Evolutionary conservation across 192 early-diverging fungal genomes (phyloP), one percentile per base, ranked within the genome.

Genomic region (Allomyces macrogynus): DNA sequence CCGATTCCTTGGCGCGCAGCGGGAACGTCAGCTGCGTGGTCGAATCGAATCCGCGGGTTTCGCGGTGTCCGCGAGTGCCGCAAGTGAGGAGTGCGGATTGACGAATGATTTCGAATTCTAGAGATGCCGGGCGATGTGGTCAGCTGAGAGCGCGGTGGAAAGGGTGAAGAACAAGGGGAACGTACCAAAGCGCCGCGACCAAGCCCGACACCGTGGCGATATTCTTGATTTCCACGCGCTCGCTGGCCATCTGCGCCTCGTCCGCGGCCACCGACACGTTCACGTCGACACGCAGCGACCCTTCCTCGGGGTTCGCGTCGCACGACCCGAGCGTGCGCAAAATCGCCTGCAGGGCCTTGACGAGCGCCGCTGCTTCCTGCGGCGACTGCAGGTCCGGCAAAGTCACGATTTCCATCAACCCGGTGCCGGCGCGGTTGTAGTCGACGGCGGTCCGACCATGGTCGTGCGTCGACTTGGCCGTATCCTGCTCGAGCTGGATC

Each of bases 401-500:
- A 2, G 87, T 94, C 0, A 97, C 89, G 73, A 97, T 92, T 71
- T 97, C 93, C 68, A 94, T 80, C 62, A 97, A 72, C 7, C 85
- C 89, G 2, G 85, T 82, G 7, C 92, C 92, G 10, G 89, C 87
- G 49, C 93, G 76, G 70, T 97, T 97, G 42, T 91, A 72, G 64
- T 97, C 93, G 40, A 79, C 71, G 16, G 49, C 20, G 2, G 49
- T 20, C 3, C 20, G 49, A 0, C 63, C 61, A 22, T 25, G 23
- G 25, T 78, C 83, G 68, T 85, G 81, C 3, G 88, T 69, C 40
- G 82, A 87, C 69, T 95, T 95, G 12, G 88, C 91, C 12, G 92
- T 93, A 69, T 95, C 92, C 72, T 91, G 89, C 69, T 97, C 93
- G 24, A 97, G 66, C 70, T 97, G 93, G 23, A 97, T 57, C 71